Evolutionary conservation across 2,329 filamentous ascomycete genomes (phyloP).

Genomic region (Graphiopsis chlorocephala): DNA sequence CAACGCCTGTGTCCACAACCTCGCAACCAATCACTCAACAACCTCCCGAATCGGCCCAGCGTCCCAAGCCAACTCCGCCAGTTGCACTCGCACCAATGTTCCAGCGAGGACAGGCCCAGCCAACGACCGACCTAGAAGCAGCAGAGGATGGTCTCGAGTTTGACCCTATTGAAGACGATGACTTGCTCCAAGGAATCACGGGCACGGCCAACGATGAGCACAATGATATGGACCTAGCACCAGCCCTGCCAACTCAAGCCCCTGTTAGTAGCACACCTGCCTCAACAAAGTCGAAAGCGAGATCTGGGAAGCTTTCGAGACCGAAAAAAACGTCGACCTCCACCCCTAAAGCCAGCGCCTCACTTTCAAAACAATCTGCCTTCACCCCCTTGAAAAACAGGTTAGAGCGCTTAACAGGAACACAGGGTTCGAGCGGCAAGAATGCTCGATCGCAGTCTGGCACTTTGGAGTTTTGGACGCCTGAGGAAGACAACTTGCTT

Average conservation of each 20-base stretch:
- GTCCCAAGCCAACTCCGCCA: constrained; percentile 6
- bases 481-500: not conserved
- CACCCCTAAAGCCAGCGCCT: not conserved
- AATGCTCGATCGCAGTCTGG: constrained; percentile 3
- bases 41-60: constrained; percentile 16
- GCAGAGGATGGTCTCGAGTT: not conserved
- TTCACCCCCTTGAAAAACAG: not conserved
- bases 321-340: not conserved
- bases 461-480: not conserved
- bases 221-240: not conserved
- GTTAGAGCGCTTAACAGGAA: not conserved
- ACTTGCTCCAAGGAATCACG: constrained; percentile 3
- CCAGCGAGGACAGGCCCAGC: not conserved
- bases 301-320: not conserved
- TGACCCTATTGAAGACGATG: constrained; percentile 16
- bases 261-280: not conserved
- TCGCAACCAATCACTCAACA: not conserved
- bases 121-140: not conserved
- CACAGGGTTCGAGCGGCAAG: not conserved
- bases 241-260: not conserved
- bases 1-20: constrained; percentile 4
- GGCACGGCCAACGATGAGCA: not conserved
- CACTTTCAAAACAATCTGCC: not conserved
- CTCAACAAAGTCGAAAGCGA: not conserved
- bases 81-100: not conserved